Base-by-base conservation (phyloP, 2,329 filamentous ascomycete genomes). In the Phialocephala subalpina region DNA sequence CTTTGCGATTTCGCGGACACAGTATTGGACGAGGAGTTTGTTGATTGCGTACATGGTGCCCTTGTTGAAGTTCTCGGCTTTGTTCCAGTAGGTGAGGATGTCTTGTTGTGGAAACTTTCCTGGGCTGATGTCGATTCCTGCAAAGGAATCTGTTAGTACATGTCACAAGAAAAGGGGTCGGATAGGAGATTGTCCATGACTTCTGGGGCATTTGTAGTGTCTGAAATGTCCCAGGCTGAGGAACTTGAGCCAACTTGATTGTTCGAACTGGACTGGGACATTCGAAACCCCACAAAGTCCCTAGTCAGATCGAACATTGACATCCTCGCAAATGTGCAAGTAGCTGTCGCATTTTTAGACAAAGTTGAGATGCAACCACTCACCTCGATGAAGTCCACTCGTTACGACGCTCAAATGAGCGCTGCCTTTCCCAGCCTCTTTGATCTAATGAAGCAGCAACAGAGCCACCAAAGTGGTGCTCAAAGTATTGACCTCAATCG, bases 401-500 rank as follows among this genome's bases (percentile, higher is more conserved):
- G 65, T 70, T 29, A 75, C 73, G 58, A 75, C 65, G 3, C 57
- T 67, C 38, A 74, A 55, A 68, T 75, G 71, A 11, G 67, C 67
- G 35, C 66, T 70, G 9, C 73, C 69, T 25, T 66, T 68, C 20
- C 79, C 77, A 53, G 78, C 78, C 7, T 70, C 74, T 56, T 78
- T 77, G 16, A 86, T 73, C 66, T 82, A 81, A 0, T 82, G 83
- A 5, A 86, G 75, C 12, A 90, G 77, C 1, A 87, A 73, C 2
- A 88, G 68, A 0, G 80, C 84, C 7, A 90, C 76, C 0, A 88
- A 77, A 7, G 82, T 79, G 0, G 85, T 89, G 2, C 85, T 86
- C 1, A 90, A 76, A 1, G 82, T 79, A 71, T 89, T 89, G 69
- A 88, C 83, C 73, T 89, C 86, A 12, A 90, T 68, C 1, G 80